Conservation (phyloP, 2,329 filamentous ascomycete genomes). For the Sporothrix curviconia region DNA sequence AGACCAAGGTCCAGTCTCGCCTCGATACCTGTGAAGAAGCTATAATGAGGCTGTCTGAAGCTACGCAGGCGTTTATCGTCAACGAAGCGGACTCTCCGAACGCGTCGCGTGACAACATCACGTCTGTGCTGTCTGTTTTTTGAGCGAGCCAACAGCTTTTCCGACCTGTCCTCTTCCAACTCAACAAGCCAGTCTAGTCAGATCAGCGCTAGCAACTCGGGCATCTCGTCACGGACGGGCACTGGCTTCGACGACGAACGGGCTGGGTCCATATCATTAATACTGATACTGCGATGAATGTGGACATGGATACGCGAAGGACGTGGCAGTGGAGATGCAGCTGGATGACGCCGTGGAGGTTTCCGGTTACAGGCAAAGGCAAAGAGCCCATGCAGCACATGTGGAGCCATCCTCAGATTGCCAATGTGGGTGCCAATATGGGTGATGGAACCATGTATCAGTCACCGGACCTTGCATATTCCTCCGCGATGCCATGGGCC, state of each 20-base stretch:
- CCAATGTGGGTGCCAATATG: slow-evolving; percentile 18
- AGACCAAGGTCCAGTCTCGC: slow-evolving; percentile 29
- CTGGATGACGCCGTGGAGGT: not conserved
- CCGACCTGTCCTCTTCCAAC: slow-evolving; percentile 38
- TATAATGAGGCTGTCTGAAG: slow-evolving; percentile 38
- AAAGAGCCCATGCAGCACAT: slow-evolving; percentile 1
- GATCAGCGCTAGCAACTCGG: slow-evolving; percentile 20
- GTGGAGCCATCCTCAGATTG: slow-evolving; percentile 22
- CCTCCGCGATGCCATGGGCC: not conserved
- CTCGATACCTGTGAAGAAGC: slow-evolving; percentile 34
- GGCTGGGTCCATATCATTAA: not conserved
- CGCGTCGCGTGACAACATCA: slow-evolving; percentile 21
- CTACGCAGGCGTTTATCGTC: slow-evolving; percentile 33
- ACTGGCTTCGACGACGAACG: not conserved
- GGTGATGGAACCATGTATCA: not conserved
- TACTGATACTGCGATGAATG: not conserved
- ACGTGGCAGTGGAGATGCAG: not conserved
- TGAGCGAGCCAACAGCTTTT: slow-evolving; percentile 42
- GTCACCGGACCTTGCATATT: not conserved
- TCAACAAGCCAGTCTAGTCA: slow-evolving; percentile 32
- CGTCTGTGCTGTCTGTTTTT: slow-evolving; percentile 41
- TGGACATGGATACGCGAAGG: not conserved
- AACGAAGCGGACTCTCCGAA: slow-evolving; percentile 16
- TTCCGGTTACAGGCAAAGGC: not conserved
- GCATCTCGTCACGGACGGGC: not conserved